Base-by-base conservation (phyloP, 768 basidiomycete species). In the Pisolithus sp. region DNA sequence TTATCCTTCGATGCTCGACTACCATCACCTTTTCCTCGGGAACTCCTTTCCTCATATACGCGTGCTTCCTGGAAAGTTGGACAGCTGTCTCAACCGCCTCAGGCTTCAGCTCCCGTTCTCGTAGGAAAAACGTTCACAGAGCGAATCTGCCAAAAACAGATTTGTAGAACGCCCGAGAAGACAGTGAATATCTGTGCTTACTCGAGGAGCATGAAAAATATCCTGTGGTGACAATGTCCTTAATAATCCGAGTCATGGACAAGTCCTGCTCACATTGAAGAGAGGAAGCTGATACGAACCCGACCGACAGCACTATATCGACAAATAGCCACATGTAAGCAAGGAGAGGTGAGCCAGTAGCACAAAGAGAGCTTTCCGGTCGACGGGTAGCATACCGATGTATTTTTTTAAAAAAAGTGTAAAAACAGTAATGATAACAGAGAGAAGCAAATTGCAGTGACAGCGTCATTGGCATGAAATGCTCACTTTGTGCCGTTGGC, bases 51-150 rank as follows among this genome's bases (percentile, higher is more conserved):
- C 80, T 80, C 73, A 77, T 77, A 71, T 98, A 97, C 2, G 88
- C 95, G 95, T 94, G 98, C 74, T 97, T 97, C 59, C 96, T 73
- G 0, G 95, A 86, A n/a, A 98, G 78, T 77, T 98, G 98, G 66
- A 98, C 69, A 18, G 86, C 82, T 0, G 93, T 96, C 73, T 99
- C 96, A 49, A 98, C 96, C 8, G 96, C 96, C 65, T n/a, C n/a
- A n/a, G n/a, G n/a, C n/a, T n/a, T 99, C 96, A 0, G 93, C 93
- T 42, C 96, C 95, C 1, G 95, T 98, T 76, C 98, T 99, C 93
- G 97, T 96, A 20, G 94, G 94, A 7, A 97, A 75, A 2, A 96
- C 92, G 84, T 93, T 93, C 57, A 79, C 72, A 89, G 77, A 1
- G 93, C 91, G 67, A 94, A 98, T n/a, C 74, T 76, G 0, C 93